Evolutionary conservation across 2,329 filamentous ascomycete genomes (phyloP).

Genomic region (Dothistroma septosporum): DNA sequence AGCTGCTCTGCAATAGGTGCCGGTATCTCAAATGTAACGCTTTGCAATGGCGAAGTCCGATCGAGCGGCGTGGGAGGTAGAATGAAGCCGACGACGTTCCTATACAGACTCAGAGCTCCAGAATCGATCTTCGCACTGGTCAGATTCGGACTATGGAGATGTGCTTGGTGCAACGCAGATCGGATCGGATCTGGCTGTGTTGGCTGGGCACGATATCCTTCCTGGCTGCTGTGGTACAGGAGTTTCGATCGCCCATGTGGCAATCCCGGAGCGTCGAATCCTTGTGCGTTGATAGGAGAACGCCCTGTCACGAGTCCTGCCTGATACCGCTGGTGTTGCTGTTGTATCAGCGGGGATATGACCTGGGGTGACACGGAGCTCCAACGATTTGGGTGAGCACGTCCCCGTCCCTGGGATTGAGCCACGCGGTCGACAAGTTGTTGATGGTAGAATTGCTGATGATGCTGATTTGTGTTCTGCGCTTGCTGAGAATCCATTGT

Average conservation of each 20-base stretch:
- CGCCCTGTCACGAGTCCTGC: neutral
- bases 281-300: neutral
- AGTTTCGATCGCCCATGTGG: slow-evolving; percentile 1
- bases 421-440: neutral
- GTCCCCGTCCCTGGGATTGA: neutral
- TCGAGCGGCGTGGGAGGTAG: slow-evolving; percentile 43
- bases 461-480: neutral
- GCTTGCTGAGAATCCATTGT: slow-evolving; percentile 10
- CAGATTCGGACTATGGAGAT: slow-evolving; percentile 53
- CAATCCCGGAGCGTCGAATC: neutral
- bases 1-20: slow-evolving; percentile 38
- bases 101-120: slow-evolving; percentile 45
- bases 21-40: slow-evolving; percentile 48
- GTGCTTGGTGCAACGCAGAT: slow-evolving; percentile 56
- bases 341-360: neutral
- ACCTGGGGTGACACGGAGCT: neutral
- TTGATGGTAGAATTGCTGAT: slow-evolving; percentile 1
- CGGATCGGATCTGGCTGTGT: slow-evolving; percentile 44
- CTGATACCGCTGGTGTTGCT: slow-evolving; percentile 3
- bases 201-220: slow-evolving; percentile 34
- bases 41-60: slow-evolving; percentile 37
- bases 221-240: slow-evolving; percentile 18
- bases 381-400: neutral
- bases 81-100: slow-evolving; percentile 53
- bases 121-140: slow-evolving; percentile 4